phyloP scores from a whole-genome alignment of 768 basidiomycete genomes.

The Mycena polygramma region DNA sequence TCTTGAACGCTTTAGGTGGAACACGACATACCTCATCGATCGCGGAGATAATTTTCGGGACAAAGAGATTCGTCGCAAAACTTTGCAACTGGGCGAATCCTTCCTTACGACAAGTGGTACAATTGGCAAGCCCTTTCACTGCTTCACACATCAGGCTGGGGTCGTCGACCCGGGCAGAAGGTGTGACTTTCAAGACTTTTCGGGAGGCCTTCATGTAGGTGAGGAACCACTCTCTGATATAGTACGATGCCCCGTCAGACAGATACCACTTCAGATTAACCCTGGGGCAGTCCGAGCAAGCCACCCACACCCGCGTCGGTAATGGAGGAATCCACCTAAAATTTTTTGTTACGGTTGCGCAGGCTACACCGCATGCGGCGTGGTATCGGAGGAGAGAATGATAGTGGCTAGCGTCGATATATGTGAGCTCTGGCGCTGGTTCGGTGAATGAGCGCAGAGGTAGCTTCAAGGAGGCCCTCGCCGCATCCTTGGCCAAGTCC shows the following conservation, averaged over 20 bases:
- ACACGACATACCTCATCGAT: too few relatives aligned
- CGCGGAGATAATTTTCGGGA: neutral
- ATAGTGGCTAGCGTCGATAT: neutral
- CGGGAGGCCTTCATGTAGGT: conserved; percentile 5
- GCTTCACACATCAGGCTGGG: neutral
- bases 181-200: neutral
- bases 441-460: neutral
- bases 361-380: neutral
- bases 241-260: neutral
- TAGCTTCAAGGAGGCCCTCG: neutral
- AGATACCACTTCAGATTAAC: neutral
- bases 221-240: neutral
- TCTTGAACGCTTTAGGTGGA: too few relatives aligned
- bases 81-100: neutral
- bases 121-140: neutral
- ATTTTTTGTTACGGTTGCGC: neutral
- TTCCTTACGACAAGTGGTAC: neutral
- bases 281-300: neutral
- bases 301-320: neutral
- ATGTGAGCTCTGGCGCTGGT: neutral
- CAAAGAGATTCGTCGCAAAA: neutral
- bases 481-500: conserved; percentile 3
- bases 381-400: conserved; percentile 11
- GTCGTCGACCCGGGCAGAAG: neutral
- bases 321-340: neutral